Conservation (phyloP, 2,329 filamentous ascomycete species). For the Botryotinia narcissicola region DNA sequence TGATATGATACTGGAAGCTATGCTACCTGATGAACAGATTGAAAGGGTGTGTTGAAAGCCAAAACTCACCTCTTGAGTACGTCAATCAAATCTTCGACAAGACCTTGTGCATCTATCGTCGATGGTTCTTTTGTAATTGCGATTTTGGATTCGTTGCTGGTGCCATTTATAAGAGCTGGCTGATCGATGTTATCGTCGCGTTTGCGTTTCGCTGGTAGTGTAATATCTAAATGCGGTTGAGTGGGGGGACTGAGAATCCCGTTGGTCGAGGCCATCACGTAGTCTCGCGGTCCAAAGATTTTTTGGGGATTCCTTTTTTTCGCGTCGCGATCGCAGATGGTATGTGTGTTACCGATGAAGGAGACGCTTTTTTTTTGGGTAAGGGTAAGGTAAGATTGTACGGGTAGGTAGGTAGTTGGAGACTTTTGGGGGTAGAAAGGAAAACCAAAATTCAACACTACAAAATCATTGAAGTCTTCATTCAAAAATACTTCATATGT, state of each 20-base stretch:
- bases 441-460: constrained; percentile 15
- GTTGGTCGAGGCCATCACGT: constrained; percentile 41
- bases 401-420: constrained; percentile 3
- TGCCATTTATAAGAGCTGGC: constrained; percentile 33
- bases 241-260: constrained; percentile 43
- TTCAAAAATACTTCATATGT: constrained; percentile 7
- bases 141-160: constrained; percentile 27
- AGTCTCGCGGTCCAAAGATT: constrained; percentile 20
- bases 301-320: constrained; percentile 21
- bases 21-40: constrained; percentile 11
- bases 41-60: not conserved
- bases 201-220: constrained; percentile 54
- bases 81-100: constrained; percentile 45
- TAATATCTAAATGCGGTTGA: constrained; percentile 34
- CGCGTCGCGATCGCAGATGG: constrained; percentile 28
- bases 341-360: constrained; percentile 20
- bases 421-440: constrained; percentile 3
- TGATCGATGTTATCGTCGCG: constrained; percentile 50
- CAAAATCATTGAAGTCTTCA: constrained; percentile 16
- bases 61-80: constrained; percentile 45
- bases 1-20: constrained; percentile 15
- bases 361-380: constrained; percentile 7
- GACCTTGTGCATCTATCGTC: constrained; percentile 39
- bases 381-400: not conserved
- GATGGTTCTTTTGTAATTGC: constrained; percentile 23